Percentiles rank a stretch among this genome's conserved stretches.
phyloP scores from a whole-genome alignment of 1,139 yeast genomes.

The Trichomonascaceae sp. region DNA sequence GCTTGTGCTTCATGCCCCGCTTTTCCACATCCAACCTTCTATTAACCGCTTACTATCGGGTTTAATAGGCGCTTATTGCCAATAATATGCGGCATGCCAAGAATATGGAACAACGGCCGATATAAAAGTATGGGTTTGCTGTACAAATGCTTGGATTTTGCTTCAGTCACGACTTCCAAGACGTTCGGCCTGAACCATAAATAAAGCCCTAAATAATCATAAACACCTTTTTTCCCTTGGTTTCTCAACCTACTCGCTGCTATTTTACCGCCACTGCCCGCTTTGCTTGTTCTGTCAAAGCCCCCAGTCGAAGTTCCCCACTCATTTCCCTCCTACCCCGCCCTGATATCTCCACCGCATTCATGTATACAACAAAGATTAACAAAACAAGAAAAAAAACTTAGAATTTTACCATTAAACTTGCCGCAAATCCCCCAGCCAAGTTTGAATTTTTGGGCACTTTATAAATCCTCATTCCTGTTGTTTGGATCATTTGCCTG shows the following conservation, averaged over 20 bases:
- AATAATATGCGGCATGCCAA: not conserved
- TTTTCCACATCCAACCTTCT: not conserved
- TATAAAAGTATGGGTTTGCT: not conserved
- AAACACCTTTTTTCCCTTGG: not conserved
- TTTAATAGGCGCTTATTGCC: not conserved
- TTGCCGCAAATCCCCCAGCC: not conserved
- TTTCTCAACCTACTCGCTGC: not conserved
- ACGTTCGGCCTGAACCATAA: not conserved
- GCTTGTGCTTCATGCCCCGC: not conserved
- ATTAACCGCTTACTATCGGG: not conserved
- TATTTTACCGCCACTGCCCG: not conserved
- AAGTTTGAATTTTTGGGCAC: not conserved
- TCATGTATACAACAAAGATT: not conserved
- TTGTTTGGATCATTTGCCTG: not conserved
- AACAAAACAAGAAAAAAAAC: not conserved
- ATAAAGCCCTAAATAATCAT: too few relatives aligned
- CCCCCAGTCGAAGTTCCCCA: not conserved
- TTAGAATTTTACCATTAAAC: not conserved
- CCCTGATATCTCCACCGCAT: not conserved
- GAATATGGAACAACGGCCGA: not conserved
- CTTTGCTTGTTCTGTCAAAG: not conserved
- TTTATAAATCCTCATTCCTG: not conserved
- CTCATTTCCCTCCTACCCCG: not conserved
- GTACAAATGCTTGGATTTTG: too few relatives aligned
- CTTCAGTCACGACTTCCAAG: too few relatives aligned